Evolutionary conservation across 257 asterid species (phyloP).

Genomic region (Voacanga thouarsii): DNA sequence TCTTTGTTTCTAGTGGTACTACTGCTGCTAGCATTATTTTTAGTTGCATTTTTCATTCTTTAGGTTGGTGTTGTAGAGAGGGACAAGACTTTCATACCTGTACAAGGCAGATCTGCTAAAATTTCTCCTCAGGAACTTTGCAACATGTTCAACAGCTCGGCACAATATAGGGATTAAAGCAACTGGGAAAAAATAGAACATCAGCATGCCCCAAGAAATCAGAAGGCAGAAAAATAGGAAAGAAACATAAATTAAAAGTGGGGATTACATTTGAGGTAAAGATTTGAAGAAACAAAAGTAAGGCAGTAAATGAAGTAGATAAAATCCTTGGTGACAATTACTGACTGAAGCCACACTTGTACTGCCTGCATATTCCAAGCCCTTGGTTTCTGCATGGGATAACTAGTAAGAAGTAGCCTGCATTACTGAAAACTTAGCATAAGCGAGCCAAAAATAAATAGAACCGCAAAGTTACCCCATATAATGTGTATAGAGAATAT

Average conservation of each 20-base stretch:
- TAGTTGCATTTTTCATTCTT: not conserved
- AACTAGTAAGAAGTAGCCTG: conserved; percentile 21
- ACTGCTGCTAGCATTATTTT: not conserved
- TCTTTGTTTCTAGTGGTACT: not conserved
- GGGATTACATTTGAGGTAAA: conserved; percentile 79
- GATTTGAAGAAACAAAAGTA: conserved; percentile 65
- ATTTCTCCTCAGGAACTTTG: conserved; percentile 83
- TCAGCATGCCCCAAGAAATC: not conserved
- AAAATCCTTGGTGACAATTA: conserved; percentile 76
- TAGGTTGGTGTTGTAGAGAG: too few species aligned
- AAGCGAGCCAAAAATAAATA: not conserved
- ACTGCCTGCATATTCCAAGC: conserved; percentile 91
- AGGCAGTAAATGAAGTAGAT: conserved; percentile 80
- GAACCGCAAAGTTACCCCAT: conserved; percentile 66
- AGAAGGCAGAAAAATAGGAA: conserved; percentile 2
- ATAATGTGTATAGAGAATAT: conserved; percentile 67
- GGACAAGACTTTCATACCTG: conserved; percentile 40
- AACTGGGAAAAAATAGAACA: conserved; percentile 43
- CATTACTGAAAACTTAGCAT: not conserved
- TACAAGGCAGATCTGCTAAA: conserved; percentile 77
- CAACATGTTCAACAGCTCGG: conserved; percentile 71
- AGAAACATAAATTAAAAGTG: conserved; percentile 5
- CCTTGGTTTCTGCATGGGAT: conserved; percentile 75
- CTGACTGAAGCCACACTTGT: conserved; percentile 86
- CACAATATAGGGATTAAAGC: conserved; percentile 82